These are phyloP conservation scores for Talaromyces marneffei DNA, from an alignment of 2,329 filamentous ascomycete species.

Conservation along the genomic window DNA sequence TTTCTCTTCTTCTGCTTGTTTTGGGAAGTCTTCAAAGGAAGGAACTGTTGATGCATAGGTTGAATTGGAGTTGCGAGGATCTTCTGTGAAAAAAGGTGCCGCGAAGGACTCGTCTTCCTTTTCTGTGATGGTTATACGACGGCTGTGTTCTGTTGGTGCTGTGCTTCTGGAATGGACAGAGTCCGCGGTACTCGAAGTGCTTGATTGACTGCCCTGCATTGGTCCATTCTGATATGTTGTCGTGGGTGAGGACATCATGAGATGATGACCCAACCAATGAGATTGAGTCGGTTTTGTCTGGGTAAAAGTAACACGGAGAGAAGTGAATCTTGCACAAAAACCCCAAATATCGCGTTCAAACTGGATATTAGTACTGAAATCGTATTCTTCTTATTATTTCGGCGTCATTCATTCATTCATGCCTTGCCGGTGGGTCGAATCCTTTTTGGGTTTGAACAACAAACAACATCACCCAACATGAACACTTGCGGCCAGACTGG, in stretches of 20 bases:
- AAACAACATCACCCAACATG: constrained; percentile 5
- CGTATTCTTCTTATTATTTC: background rate
- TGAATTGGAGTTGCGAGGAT: constrained; percentile 58
- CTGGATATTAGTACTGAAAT: background rate
- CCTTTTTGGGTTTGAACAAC: constrained; percentile 1
- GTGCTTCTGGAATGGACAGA: constrained; percentile 38
- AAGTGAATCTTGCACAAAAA: background rate
- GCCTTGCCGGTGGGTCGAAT: constrained; percentile 3
- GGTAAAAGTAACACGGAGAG: background rate
- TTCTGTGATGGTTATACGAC: constrained; percentile 24
- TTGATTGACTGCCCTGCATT: constrained; percentile 29
- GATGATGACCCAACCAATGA: background rate
- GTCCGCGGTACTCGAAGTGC: constrained; percentile 33
- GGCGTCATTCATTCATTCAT: background rate
- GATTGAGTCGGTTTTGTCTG: background rate
- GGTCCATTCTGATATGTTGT: constrained; percentile 23
- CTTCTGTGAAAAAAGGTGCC: constrained; percentile 17
- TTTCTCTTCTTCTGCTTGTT: constrained; percentile 25
- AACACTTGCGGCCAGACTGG: background rate
- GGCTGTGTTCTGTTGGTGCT: constrained; percentile 34
- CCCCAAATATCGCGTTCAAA: background rate
- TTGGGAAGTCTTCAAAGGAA: constrained; percentile 53
- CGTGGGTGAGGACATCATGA: constrained; percentile 27
- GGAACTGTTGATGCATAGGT: constrained; percentile 72
- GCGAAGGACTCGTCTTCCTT: constrained; percentile 14